Base-by-base conservation (phyloP, 192 early-diverging fungal genomes). In the Umbelopsis sp. region DNA sequence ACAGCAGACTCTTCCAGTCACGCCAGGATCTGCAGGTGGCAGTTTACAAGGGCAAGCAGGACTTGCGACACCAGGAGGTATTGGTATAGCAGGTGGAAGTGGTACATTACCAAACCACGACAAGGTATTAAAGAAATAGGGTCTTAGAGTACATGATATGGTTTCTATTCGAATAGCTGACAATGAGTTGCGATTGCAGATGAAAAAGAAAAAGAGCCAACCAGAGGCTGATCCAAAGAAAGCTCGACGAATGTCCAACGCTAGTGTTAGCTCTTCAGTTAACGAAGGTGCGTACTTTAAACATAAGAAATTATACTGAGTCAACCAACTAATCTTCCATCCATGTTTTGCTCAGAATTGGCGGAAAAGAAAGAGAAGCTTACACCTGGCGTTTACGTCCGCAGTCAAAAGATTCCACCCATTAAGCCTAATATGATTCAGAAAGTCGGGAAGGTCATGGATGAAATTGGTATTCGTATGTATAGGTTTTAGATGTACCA, bases 381-480 rank as follows among this genome's bases (percentile, higher is more conserved):
- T 48, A 81, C 84, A 15, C 84, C 87, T 20, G 91, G 91, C 16
- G 88, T 88, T 0, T 90, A 82, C 46, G 72, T 90, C 16, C 84
- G 90, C 27, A 87, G 88, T 46, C 80, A 87, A 70, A 86, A 85
- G 68, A 81, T 89, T 22, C 71, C 87, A 3, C 61, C 77, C 8
- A 75, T 86, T 13, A 90, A 88, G 37, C 82, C 82, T 35, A 79
- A 79, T 5, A 74, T 87, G 46, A 73, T 81, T 33, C 35, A 70
- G 9, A 87, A 86, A 45, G 79, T 88, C 44, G 45, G 76, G 10
- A 84, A 86, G 50, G 69, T 87, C 23, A 65, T 91, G 74, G 77
- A 86, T 23, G 89, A 91, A 78, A 79, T 86, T 65, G 79, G 76
- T 11, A 68, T 91, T 4, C 55, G 86, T 86, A 80, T 71, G 69